Conservation (phyloP, 2,329 filamentous ascomycete genomes). For the Graphiopsis chlorocephala region DNA sequence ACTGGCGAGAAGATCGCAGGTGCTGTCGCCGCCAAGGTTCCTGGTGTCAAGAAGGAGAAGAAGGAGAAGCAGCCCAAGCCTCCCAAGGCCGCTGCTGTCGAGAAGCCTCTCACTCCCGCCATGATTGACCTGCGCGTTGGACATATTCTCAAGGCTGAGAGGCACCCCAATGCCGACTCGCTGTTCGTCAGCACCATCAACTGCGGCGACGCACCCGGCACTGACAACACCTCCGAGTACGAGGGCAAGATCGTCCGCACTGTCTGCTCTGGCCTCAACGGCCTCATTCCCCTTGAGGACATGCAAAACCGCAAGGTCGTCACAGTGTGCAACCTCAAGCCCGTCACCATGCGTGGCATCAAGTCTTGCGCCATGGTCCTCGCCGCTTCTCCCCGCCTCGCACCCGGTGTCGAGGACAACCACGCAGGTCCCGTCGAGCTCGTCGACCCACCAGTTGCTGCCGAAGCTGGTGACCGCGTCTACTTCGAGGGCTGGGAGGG, state of each 20-base stretch:
- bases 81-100: conserved; percentile 57
- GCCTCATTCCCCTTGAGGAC: conserved; percentile 84
- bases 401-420: conserved; percentile 78
- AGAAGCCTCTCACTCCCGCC: conserved; percentile 75
- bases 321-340: conserved; percentile 96
- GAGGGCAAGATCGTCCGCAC: conserved; percentile 90
- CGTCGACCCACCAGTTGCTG: conserved; percentile 74
- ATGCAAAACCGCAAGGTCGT: conserved; percentile 97
- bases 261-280: conserved; percentile 95
- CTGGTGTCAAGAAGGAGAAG: conserved; percentile 37
- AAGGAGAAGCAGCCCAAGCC: conserved; percentile 77
- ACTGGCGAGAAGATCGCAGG: conserved; percentile 51
- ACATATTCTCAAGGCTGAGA: conserved; percentile 92
- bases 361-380: conserved; percentile 86
- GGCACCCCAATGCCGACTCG: conserved; percentile 95
- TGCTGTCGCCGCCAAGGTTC: conserved; percentile 44
- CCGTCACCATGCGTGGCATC: conserved; percentile 95
- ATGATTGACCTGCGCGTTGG: conserved; percentile 95
- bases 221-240: conserved; percentile 85
- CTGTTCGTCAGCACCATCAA: conserved; percentile 94
- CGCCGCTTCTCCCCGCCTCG: conserved; percentile 79
- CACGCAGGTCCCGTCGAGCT: conserved; percentile 91
- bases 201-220: conserved; percentile 81
- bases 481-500: conserved; percentile 94
- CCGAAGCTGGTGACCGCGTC: conserved; percentile 80